Conservation (phyloP, 148 eudicot genomes). For the Amaranthus palmeri region DNA sequence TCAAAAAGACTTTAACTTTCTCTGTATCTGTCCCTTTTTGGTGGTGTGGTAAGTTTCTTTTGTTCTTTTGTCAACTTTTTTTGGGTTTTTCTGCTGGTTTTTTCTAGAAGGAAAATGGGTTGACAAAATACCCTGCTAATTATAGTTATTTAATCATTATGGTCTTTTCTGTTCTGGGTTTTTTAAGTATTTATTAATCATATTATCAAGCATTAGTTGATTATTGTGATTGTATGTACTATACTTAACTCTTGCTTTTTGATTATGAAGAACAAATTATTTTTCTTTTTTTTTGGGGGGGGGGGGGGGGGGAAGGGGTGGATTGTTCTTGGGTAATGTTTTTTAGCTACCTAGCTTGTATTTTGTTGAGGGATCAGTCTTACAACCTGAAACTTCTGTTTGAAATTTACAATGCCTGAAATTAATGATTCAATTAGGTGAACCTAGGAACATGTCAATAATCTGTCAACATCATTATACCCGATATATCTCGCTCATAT, state of each 20-base stretch:
- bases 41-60: slow-evolving; percentile 15
- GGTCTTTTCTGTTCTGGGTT: slow-evolving; percentile 11
- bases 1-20: neutral
- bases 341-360: too few relatives aligned
- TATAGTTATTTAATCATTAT: slow-evolving; percentile 2
- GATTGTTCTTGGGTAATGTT: neutral
- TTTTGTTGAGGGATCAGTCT: neutral
- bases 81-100: neutral
- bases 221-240: neutral
- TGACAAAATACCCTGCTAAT: slow-evolving; percentile 11
- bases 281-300: neutral
- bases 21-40: slow-evolving; percentile 10
- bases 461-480: too few relatives aligned
- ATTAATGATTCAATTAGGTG: neutral
- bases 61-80: slow-evolving; percentile 25
- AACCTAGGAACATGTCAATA: neutral
- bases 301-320: neutral
- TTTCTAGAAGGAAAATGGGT: slow-evolving; percentile 5
- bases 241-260: slow-evolving; percentile 3
- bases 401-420: neutral
- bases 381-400: neutral
- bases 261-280: neutral
- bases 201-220: neutral
- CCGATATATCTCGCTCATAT: too few relatives aligned
- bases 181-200: neutral